A percentile compares a stretch with the other conserved stretches of the same genome.
Evolutionary conservation across 768 basidiomycete species (phyloP).

Genomic region (Leccinum rimulosum): DNA sequence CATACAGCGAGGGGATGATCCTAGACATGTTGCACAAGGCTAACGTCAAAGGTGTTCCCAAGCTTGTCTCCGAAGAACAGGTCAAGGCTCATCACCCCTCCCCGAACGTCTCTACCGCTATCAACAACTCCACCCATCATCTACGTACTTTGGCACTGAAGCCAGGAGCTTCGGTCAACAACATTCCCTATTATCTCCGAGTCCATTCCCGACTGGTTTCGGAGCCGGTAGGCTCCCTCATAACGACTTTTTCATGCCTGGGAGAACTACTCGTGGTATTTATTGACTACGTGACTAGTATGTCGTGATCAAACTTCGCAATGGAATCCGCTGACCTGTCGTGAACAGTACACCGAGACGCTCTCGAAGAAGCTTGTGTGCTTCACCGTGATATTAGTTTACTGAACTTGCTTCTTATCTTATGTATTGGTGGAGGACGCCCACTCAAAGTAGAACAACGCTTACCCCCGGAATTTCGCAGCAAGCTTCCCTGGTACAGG

Average conservation of each 20-base stretch:
- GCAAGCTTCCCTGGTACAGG: too few species aligned
- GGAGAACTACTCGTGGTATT: background rate
- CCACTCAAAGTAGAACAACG: too few species aligned
- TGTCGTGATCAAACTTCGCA: background rate
- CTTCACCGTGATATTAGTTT: background rate
- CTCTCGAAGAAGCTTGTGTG: background rate
- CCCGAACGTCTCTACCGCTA: too few species aligned
- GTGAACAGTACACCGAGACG: background rate
- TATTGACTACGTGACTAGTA: background rate
- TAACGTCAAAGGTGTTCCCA: background rate
- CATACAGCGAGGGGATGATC: background rate
- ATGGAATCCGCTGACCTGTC: background rate
- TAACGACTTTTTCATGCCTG: background rate
- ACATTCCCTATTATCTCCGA: background rate
- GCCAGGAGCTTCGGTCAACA: too few species aligned
- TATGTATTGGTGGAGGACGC: too few species aligned
- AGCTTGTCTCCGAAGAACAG: background rate
- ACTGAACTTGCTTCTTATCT: background rate
- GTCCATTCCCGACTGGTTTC: background rate
- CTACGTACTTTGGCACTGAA: too few species aligned
- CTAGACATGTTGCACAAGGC: background rate
- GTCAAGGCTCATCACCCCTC: background rate
- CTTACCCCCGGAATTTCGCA: too few species aligned
- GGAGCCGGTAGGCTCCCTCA: background rate
- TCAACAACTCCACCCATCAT: too few species aligned